Percentiles rank a stretch among this genome's conserved stretches.
phyloP scores from a whole-genome alignment of 768 basidiomycete genomes.

The Pisolithus orientalis region DNA sequence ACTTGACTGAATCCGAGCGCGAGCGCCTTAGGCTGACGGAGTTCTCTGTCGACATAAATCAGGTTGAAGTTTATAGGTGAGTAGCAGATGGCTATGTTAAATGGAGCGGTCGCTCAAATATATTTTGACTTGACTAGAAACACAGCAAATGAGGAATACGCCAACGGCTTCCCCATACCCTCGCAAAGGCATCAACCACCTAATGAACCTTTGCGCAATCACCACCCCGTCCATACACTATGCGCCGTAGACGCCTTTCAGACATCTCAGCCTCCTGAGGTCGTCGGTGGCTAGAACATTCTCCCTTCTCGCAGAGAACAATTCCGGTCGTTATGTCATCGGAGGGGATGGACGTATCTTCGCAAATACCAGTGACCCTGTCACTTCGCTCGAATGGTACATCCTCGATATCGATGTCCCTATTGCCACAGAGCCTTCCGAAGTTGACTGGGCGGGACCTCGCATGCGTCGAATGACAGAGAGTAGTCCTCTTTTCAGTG shows the following conservation, averaged over 20 bases:
- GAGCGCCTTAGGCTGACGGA: conserved; percentile 50
- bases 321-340: conserved; percentile 44
- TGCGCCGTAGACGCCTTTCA: conserved; percentile 39
- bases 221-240: conserved; percentile 45
- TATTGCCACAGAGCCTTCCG: conserved; percentile 8
- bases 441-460: conserved; percentile 25
- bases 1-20: conserved; percentile 42
- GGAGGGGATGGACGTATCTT: conserved; percentile 48
- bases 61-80: conserved; percentile 60
- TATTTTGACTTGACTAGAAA: conserved; percentile 28
- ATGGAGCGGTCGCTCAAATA: conserved; percentile 4
- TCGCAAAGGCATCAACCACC: conserved; percentile 58
- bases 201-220: conserved; percentile 43
- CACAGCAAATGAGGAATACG: conserved; percentile 35
- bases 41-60: conserved; percentile 52
- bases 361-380: conserved; percentile 17
- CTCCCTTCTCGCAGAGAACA: conserved; percentile 42
- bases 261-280: conserved; percentile 8
- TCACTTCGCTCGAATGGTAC: conserved; percentile 22
- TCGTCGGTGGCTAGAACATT: conserved; percentile 31
- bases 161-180: conserved; percentile 50
- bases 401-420: conserved; percentile 16
- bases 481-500: conserved; percentile 49
- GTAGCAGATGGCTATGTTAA: neutral
- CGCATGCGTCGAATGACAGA: conserved; percentile 37